Conservation (phyloP, 176 grass and related monocot species). For the Pontederia crassipes region DNA sequence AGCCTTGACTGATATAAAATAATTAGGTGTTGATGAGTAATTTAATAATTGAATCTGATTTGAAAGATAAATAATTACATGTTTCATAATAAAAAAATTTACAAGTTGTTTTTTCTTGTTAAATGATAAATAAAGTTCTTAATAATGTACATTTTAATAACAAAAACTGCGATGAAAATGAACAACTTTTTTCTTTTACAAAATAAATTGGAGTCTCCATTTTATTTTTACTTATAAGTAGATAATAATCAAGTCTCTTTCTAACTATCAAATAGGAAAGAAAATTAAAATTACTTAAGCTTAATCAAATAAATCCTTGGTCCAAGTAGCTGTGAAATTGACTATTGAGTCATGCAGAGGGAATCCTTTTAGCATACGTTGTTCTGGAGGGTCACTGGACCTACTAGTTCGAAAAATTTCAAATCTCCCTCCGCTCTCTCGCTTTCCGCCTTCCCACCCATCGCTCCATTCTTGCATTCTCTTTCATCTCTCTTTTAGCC, state of each 20-base stretch:
- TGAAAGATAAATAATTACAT: not conserved
- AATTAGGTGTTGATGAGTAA: no score
- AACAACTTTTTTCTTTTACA: not conserved
- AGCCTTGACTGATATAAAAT: no score
- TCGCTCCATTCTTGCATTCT: not conserved
- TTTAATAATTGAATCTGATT: not conserved
- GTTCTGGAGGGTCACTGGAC: not conserved
- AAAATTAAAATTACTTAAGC: no score
- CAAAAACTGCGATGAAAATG: not conserved
- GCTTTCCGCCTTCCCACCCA: not conserved
- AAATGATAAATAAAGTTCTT: not conserved
- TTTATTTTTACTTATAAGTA: no score
- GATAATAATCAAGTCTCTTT: no score
- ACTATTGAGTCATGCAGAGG: no score
- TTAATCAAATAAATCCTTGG: no score
- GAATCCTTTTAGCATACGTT: not conserved
- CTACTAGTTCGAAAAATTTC: slow-evolving; percentile 9
- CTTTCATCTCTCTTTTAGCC: not conserved
- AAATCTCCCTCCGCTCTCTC: not conserved
- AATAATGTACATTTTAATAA: not conserved
- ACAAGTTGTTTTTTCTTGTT: not conserved
- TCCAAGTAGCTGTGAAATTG: no score
- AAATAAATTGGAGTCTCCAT: not conserved
- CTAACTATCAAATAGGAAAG: no score
- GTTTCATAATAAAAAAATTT: not conserved